Conservation (phyloP, 305 asterid species). For the Fraxinus albicans region DNA sequence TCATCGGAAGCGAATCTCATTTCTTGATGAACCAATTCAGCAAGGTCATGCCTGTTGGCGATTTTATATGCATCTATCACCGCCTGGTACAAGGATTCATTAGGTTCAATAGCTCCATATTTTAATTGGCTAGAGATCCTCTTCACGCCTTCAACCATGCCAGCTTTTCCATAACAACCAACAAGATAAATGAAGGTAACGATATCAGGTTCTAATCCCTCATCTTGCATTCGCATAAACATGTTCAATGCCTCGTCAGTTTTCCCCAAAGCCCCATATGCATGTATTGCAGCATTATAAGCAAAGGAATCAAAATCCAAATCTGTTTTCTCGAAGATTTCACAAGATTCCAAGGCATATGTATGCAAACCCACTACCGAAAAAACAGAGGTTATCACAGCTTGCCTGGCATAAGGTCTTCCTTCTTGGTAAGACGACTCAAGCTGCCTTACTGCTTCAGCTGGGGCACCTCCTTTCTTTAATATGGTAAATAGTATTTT, state of each 20-base stretch:
- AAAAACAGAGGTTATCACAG: slow-evolving; percentile 67
- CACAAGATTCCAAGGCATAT: slow-evolving; percentile 71
- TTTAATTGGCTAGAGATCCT: slow-evolving; percentile 65
- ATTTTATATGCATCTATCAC: slow-evolving; percentile 63
- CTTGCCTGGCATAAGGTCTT: slow-evolving; percentile 67
- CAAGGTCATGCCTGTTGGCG: slow-evolving; percentile 68
- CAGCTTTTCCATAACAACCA: slow-evolving; percentile 76
- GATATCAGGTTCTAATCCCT: slow-evolving; percentile 73
- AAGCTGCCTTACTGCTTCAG: slow-evolving; percentile 64
- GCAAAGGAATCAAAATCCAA: slow-evolving; percentile 48
- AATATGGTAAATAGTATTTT: slow-evolving; percentile 64
- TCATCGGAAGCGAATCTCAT: slow-evolving; percentile 52
- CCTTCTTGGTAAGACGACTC: slow-evolving; percentile 62
- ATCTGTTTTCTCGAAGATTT: slow-evolving; percentile 42
- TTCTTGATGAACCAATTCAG: slow-evolving; percentile 71
- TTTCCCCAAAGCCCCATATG: slow-evolving; percentile 62
- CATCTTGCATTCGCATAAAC: slow-evolving; percentile 87
- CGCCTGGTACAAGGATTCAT: slow-evolving; percentile 62
- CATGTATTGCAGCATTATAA: slow-evolving; percentile 77
- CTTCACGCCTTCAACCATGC: slow-evolving; percentile 90
- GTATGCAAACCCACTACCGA: slow-evolving; percentile 64
- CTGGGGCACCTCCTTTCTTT: slow-evolving; percentile 70
- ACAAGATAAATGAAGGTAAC: slow-evolving; percentile 72
- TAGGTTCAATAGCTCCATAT: slow-evolving; percentile 54
- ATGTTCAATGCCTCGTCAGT: slow-evolving; percentile 65